Conservation (phyloP, 352 stramenopile species). For the Pythium brassicae region DNA sequence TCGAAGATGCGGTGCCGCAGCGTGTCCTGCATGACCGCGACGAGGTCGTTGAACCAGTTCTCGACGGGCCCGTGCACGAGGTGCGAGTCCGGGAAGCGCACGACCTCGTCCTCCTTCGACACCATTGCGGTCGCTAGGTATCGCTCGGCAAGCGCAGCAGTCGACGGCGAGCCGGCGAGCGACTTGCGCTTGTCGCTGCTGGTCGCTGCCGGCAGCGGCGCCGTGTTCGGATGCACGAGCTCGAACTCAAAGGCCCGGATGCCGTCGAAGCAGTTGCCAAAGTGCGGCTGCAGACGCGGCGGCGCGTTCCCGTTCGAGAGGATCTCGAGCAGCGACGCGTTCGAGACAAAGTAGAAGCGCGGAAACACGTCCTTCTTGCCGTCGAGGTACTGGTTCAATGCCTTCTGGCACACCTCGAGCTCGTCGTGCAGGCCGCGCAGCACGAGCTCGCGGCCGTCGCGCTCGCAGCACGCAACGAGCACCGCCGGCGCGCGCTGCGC, state of each 20-base stretch:
- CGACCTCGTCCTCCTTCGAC: slow-evolving; percentile 94
- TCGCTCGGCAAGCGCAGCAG: slow-evolving; percentile 19
- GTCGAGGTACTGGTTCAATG: slow-evolving; percentile 94
- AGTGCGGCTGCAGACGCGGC: slow-evolving; percentile 82
- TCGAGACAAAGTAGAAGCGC: slow-evolving; percentile 97
- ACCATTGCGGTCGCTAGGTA: slow-evolving; percentile 91
- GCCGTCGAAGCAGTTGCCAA: slow-evolving; percentile 90
- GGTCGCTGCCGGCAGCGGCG: not conserved
- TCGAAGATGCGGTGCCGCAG: slow-evolving; percentile 83
- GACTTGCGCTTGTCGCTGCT: not conserved
- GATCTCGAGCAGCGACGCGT: slow-evolving; percentile 93
- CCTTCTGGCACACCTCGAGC: slow-evolving; percentile 95
- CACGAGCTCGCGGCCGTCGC: slow-evolving; percentile 73
- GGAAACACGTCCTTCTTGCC: slow-evolving; percentile 96
- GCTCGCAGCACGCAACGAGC: slow-evolving; percentile 64
- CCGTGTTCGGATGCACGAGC: slow-evolving; percentile 18
- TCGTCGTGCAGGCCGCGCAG: slow-evolving; percentile 83
- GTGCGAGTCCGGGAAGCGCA: slow-evolving; percentile 76
- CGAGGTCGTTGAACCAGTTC: slow-evolving; percentile 94
- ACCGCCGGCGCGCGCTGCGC: slow-evolving; percentile 65
- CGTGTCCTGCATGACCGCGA: slow-evolving; percentile 91
- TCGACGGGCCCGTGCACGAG: slow-evolving; percentile 87
- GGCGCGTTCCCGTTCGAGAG: slow-evolving; percentile 91
- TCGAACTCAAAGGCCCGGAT: slow-evolving; percentile 82
- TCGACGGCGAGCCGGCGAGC: slow-evolving; percentile 10